Percentiles rank a stretch among this genome's conserved stretches.
These are phyloP conservation scores for Collybiopsis luxurians DNA, from an alignment of 768 basidiomycete genomes.

Conservation along the genomic window DNA sequence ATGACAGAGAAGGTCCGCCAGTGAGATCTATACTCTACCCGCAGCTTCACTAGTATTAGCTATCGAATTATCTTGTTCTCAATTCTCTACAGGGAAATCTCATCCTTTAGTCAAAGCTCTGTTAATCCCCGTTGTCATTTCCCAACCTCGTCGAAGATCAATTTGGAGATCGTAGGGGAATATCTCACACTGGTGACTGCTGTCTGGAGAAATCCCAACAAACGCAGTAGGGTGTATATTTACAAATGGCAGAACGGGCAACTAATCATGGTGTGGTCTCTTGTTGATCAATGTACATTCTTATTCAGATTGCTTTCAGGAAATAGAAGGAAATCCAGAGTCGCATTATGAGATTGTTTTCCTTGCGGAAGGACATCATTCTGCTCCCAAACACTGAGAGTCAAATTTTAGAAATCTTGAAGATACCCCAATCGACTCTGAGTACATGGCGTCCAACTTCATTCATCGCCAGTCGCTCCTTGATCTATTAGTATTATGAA, in stretches of 20 bases:
- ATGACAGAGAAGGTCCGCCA: too few species aligned
- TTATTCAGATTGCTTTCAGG: slow-evolving; percentile 4
- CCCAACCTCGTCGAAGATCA: slow-evolving; percentile 23
- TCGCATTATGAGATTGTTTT: slow-evolving; percentile 23
- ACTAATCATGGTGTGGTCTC: slow-evolving; percentile 29
- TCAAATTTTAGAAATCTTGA: slow-evolving; percentile 23
- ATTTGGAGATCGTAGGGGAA: slow-evolving; percentile 44
- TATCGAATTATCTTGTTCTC: slow-evolving; percentile 13
- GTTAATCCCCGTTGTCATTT: slow-evolving; percentile 11
- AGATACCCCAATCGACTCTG: slow-evolving; percentile 17
- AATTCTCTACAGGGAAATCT: slow-evolving; percentile 17
- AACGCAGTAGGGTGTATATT: slow-evolving; percentile 31
- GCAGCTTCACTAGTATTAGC: background rate
- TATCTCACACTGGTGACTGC: slow-evolving; percentile 37
- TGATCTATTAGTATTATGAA: background rate
- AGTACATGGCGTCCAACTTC: slow-evolving; percentile 18
- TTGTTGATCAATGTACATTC: background rate
- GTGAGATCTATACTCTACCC: background rate
- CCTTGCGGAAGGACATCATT: slow-evolving; percentile 21
- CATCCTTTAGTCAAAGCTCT: slow-evolving; percentile 13
- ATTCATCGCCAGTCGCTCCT: slow-evolving; percentile 25
- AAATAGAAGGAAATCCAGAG: slow-evolving; percentile 10
- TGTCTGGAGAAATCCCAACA: slow-evolving; percentile 14
- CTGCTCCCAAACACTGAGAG: slow-evolving; percentile 21
- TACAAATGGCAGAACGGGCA: slow-evolving; percentile 42